Evolutionary conservation across 108 stramenopile genomes (phyloP).

Genomic region (Pseudonitzschia multiseries): DNA sequence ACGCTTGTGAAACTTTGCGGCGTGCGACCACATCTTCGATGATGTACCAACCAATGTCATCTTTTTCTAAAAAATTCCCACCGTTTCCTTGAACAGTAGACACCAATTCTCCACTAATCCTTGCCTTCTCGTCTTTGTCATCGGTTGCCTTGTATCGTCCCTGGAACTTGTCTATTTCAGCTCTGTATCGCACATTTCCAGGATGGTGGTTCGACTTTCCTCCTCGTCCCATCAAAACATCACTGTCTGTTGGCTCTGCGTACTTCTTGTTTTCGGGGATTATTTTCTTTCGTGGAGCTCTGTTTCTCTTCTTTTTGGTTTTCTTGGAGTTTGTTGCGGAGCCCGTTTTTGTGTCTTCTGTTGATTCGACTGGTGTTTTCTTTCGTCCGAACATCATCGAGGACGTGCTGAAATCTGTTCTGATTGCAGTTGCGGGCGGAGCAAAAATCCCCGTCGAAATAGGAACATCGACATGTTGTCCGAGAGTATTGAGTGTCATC

Average conservation of each 20-base stretch:
- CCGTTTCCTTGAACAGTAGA: conserved; percentile 31
- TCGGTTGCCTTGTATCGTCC: conserved; percentile 31
- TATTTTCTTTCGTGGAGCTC: conserved; percentile 32
- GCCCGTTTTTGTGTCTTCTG: not conserved
- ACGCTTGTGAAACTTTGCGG: conserved; percentile 49
- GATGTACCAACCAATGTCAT: conserved; percentile 31
- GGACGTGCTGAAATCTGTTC: conserved; percentile 2
- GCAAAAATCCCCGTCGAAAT: conserved; percentile 17
- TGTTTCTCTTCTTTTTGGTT: conserved; percentile 34
- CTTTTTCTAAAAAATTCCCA: conserved; percentile 52
- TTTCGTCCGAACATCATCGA: not conserved
- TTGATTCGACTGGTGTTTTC: not conserved
- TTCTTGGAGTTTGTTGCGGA: conserved; percentile 1
- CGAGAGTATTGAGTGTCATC: conserved; percentile 24
- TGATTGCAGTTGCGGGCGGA: not conserved
- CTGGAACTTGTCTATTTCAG: conserved; percentile 36
- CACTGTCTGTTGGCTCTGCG: conserved; percentile 23
- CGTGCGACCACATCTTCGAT: conserved; percentile 37
- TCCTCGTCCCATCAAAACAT: conserved; percentile 47
- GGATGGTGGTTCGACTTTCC: conserved; percentile 51
- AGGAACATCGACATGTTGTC: conserved; percentile 30
- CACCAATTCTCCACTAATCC: conserved; percentile 38
- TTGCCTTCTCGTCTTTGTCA: conserved; percentile 49
- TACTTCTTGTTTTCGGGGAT: conserved; percentile 34
- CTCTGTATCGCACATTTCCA: conserved; percentile 50